phyloP scores from a whole-genome alignment of 148 eudicot species.

The Dianthus caryophyllus region DNA sequence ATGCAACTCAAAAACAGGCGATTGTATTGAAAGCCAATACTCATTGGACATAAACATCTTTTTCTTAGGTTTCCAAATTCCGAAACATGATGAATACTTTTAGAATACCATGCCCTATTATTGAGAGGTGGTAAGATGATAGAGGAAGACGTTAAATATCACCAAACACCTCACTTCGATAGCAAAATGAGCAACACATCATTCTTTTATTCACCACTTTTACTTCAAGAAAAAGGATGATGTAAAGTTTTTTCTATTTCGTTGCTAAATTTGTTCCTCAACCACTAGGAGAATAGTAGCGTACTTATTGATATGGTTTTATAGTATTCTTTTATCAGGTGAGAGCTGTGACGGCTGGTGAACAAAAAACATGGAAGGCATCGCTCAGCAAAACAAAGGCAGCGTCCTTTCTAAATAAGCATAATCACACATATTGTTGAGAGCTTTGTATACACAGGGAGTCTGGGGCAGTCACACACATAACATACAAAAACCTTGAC shows the following conservation, averaged over 20 bases:
- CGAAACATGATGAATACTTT: background rate
- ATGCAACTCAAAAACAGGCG: background rate
- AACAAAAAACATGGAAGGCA: background rate
- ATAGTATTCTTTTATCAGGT: background rate
- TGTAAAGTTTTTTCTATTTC: background rate
- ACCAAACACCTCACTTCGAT: background rate
- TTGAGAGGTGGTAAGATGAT: background rate
- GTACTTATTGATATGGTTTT: background rate
- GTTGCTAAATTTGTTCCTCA: background rate
- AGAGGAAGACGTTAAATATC: background rate
- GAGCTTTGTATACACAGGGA: background rate
- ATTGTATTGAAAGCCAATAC: background rate
- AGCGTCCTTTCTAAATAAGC: background rate
- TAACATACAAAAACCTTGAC: background rate
- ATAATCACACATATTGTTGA: background rate
- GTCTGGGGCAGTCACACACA: too few species aligned
- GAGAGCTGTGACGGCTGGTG: background rate
- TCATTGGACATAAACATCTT: background rate
- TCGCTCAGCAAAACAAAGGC: background rate
- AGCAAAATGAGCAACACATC: background rate
- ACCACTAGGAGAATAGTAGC: background rate
- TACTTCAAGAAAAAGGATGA: background rate
- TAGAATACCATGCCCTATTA: background rate
- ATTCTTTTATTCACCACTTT: background rate
- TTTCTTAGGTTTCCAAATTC: background rate